These are phyloP conservation scores for Plantago coronopus DNA, from an alignment of 305 asterid species.

Conservation along the genomic window DNA sequence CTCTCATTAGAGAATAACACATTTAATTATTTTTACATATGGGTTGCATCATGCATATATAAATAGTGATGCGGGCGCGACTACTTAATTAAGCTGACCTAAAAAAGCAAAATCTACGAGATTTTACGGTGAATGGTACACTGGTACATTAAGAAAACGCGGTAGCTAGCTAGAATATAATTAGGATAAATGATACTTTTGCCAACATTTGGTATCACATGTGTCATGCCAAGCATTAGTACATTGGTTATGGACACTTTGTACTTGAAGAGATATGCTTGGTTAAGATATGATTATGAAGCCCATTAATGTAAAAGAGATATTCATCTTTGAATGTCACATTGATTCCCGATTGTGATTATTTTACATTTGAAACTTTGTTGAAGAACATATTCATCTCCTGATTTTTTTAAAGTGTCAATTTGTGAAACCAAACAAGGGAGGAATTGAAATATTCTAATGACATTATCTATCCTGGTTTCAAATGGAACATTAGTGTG, in stretches of 20 bases:
- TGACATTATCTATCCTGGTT: background rate
- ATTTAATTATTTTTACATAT: too few relatives aligned
- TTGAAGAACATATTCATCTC: slow-evolving; percentile 22
- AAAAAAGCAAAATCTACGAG: too few relatives aligned
- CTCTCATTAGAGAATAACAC: too few relatives aligned
- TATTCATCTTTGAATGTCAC: slow-evolving; percentile 32
- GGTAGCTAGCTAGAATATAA: background rate
- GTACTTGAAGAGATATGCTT: slow-evolving; percentile 4
- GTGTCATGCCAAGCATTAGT: background rate
- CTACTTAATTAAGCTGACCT: too few relatives aligned
- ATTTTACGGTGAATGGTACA: too few relatives aligned
- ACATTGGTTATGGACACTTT: background rate
- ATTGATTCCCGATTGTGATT: slow-evolving; percentile 31
- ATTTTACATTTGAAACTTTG: slow-evolving; percentile 15
- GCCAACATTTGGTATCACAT: background rate
- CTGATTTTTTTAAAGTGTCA: background rate
- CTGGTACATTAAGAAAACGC: too few relatives aligned
- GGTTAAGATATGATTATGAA: background rate
- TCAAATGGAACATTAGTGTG: background rate
- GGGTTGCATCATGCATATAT: too few relatives aligned
- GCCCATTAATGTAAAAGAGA: slow-evolving; percentile 1
- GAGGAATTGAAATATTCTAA: slow-evolving; percentile 6
- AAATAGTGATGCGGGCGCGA: too few relatives aligned
- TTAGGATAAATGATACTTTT: background rate
- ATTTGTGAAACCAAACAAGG: background rate